Conservation (phyloP, 345 rosid species). For the Turritis glabra region DNA sequence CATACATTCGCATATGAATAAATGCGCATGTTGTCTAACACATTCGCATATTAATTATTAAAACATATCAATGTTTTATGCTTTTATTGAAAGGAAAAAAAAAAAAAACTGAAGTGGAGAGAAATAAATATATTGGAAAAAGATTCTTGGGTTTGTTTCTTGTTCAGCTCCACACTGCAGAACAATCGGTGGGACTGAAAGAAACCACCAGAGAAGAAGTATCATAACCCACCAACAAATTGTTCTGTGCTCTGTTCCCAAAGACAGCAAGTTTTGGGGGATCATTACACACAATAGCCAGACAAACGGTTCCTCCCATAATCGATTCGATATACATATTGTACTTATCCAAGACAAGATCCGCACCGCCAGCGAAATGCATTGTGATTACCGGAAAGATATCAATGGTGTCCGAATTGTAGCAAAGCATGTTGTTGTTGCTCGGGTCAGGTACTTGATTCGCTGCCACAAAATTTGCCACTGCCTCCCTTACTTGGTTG, state of each 20-base stretch:
- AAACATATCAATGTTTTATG: too few species aligned
- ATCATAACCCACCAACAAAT: slow-evolving; percentile 24
- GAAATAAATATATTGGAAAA: background rate
- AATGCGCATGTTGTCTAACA: too few species aligned
- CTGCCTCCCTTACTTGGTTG: background rate
- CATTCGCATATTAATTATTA: too few species aligned
- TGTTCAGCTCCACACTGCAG: slow-evolving; percentile 6
- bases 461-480: background rate
- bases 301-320: background rate
- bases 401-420: background rate
- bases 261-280: background rate
- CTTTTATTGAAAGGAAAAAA: too few species aligned
- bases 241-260: slow-evolving; percentile 25
- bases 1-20: too few species aligned
- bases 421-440: background rate
- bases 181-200: slow-evolving; percentile 10
- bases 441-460: background rate
- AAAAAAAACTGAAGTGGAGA: background rate
- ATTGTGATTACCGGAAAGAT: slow-evolving; percentile 7
- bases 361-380: slow-evolving; percentile 1
- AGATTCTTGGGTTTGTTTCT: background rate
- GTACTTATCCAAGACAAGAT: slow-evolving; percentile 9
- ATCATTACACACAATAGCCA: background rate
- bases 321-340: background rate
- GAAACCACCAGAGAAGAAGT: slow-evolving; percentile 6